Percentiles rank a stretch among this genome's conserved stretches.
phyloP scores from a whole-genome alignment of 2,329 filamentous ascomycete genomes.

The Phaeomoniella chlamydospora region DNA sequence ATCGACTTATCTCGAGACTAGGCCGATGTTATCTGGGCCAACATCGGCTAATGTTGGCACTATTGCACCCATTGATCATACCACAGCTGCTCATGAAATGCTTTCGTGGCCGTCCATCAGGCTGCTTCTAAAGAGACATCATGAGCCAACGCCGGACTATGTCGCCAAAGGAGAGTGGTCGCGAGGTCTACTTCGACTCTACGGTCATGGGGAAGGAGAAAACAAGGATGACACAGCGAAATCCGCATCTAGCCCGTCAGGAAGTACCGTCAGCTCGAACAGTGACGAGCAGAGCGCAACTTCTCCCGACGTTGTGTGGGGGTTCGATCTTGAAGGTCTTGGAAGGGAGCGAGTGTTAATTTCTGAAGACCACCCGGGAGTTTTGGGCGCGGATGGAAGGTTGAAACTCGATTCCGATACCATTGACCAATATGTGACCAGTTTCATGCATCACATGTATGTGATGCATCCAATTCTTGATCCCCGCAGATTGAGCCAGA shows the following conservation, averaged over 20 bases:
- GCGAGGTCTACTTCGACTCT: slow-evolving; percentile 59
- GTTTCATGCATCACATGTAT: slow-evolving; percentile 46
- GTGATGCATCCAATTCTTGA: slow-evolving; percentile 51
- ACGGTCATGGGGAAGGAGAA: slow-evolving; percentile 63
- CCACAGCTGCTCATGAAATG: slow-evolving; percentile 74
- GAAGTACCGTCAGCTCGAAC: slow-evolving; percentile 18
- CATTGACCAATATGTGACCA: slow-evolving; percentile 34
- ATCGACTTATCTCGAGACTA: too few relatives aligned
- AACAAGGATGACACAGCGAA: slow-evolving; percentile 38
- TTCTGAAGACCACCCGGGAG: slow-evolving; percentile 23
- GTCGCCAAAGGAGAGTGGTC: slow-evolving; percentile 62
- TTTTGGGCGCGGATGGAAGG: slow-evolving; percentile 33
- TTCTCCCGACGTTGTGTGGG: background rate
- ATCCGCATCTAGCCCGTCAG: slow-evolving; percentile 22
- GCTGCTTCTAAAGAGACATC: slow-evolving; percentile 47
- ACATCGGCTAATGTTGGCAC: background rate
- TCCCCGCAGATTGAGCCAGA: slow-evolving; percentile 32
- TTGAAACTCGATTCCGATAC: slow-evolving; percentile 39
- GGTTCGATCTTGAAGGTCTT: background rate
- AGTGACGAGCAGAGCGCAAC: slow-evolving; percentile 6
- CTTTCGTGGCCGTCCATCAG: slow-evolving; percentile 58
- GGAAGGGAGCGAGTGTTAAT: background rate
- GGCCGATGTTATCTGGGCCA: too few relatives aligned
- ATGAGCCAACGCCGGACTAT: slow-evolving; percentile 40
- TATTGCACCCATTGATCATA: slow-evolving; percentile 71